Evolutionary conservation across 2,329 filamentous ascomycete genomes (phyloP).

Genomic region (Exophiala dermatitidis): DNA sequence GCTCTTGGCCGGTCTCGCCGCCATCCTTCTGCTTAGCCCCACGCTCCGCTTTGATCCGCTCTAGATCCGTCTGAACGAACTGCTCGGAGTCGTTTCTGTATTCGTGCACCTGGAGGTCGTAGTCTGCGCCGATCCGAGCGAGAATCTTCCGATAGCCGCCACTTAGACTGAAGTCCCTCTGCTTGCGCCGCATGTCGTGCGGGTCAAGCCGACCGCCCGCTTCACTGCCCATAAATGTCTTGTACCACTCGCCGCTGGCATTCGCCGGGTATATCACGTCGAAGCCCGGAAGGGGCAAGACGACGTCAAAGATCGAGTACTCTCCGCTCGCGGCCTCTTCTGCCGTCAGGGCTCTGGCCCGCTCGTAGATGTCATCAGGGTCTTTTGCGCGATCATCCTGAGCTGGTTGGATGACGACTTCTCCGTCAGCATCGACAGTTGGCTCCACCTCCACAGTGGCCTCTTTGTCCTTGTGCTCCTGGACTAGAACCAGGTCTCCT

Average conservation of each 20-base stretch:
- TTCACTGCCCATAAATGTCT: conserved; percentile 72
- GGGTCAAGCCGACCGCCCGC: conserved; percentile 75
- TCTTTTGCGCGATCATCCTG: conserved; percentile 50
- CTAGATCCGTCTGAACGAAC: conserved; percentile 80
- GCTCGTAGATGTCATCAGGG: conserved; percentile 53
- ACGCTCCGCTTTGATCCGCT: conserved; percentile 50
- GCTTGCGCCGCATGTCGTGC: conserved; percentile 73
- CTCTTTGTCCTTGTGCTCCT: conserved; percentile 48
- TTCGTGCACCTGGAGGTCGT: conserved; percentile 60
- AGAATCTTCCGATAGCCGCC: conserved; percentile 84
- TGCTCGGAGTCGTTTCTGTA: conserved; percentile 67
- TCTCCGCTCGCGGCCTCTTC: conserved; percentile 70
- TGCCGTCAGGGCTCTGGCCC: conserved; percentile 65
- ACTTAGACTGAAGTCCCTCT: conserved; percentile 80
- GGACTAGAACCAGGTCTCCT: conserved; percentile 73
- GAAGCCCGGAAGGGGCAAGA: conserved; percentile 86
- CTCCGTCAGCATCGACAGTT: conserved; percentile 54
- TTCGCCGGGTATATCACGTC: conserved; percentile 83
- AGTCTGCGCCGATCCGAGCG: conserved; percentile 57
- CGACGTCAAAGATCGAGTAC: conserved; percentile 78
- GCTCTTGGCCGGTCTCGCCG: conserved; percentile 6
- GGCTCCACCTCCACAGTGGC: conserved; percentile 29
- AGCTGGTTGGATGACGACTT: conserved; percentile 57
- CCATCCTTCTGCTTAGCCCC: conserved; percentile 8
- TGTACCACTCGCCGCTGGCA: conserved; percentile 74